Conservation (phyloP, 2,329 filamentous ascomycete species). For the Alternaria arborescens region DNA sequence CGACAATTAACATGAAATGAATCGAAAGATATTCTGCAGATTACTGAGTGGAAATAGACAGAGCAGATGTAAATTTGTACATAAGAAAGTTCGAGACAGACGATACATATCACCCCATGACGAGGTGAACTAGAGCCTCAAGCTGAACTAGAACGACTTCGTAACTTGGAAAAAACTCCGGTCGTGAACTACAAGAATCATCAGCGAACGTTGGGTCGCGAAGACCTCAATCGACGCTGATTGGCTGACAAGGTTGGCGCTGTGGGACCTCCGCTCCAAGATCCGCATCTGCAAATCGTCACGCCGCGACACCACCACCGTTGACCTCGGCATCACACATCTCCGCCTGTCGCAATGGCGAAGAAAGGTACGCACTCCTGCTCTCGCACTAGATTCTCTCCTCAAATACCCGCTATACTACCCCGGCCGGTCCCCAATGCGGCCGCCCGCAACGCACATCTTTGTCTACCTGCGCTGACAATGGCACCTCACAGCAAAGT, state of each 20-base stretch:
- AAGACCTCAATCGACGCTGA: constrained; percentile 24
- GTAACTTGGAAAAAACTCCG: background rate
- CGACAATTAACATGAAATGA: background rate
- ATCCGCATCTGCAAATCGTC: constrained; percentile 33
- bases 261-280: constrained; percentile 30
- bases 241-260: constrained; percentile 23
- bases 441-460: background rate
- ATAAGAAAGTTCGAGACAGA: background rate
- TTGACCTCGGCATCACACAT: constrained; percentile 22
- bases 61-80: background rate
- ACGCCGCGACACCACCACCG: constrained; percentile 17
- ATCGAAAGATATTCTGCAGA: background rate
- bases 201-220: background rate
- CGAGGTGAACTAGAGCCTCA: rapidly evolving
- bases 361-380: constrained; percentile 42
- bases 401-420: too few relatives aligned
- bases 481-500: constrained; percentile 71
- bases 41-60: background rate
- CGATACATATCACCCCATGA: rapidly evolving
- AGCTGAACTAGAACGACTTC: background rate
- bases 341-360: constrained; percentile 38
- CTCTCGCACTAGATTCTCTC: background rate
- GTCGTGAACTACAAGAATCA: background rate
- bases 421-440: background rate
- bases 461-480: constrained; percentile 25